These are phyloP conservation scores for Umbellularia californica DNA, from an alignment of 164 flowering plant species.

Conservation along the genomic window DNA sequence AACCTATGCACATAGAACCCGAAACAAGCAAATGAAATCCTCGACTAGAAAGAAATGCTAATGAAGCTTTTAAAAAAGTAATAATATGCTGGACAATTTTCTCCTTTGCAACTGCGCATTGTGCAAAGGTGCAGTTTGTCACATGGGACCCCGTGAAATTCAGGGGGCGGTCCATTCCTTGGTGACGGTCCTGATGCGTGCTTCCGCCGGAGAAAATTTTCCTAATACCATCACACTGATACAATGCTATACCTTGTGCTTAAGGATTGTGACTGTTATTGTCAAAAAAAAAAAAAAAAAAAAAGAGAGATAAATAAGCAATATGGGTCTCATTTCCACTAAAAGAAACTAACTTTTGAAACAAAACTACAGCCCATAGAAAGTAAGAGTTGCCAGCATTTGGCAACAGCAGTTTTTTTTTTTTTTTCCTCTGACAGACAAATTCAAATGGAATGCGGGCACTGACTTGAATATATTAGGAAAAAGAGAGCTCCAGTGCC, in stretches of 20 bases:
- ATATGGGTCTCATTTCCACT: neutral
- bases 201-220: no score
- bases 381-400: neutral
- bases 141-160: no score
- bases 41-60: neutral
- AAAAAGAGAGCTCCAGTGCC: no score
- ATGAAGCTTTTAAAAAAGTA: neutral
- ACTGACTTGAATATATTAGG: no score
- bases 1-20: slow-evolving; percentile 33
- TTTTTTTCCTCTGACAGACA: no score
- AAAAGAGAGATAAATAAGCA: neutral
- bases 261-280: neutral
- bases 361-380: neutral
- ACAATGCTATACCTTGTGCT: neutral
- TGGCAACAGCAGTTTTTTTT: neutral
- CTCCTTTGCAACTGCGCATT: no score
- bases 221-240: neutral
- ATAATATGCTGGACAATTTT: no score
- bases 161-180: no score
- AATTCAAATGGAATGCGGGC: no score
- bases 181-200: no score
- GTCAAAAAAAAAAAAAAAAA: neutral
- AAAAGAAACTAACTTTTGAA: neutral
- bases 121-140: no score
- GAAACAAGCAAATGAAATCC: neutral